These are phyloP conservation scores for Vitis hybrid DNA, from an alignment of 177 flowering plant species.

Conservation along the genomic window DNA sequence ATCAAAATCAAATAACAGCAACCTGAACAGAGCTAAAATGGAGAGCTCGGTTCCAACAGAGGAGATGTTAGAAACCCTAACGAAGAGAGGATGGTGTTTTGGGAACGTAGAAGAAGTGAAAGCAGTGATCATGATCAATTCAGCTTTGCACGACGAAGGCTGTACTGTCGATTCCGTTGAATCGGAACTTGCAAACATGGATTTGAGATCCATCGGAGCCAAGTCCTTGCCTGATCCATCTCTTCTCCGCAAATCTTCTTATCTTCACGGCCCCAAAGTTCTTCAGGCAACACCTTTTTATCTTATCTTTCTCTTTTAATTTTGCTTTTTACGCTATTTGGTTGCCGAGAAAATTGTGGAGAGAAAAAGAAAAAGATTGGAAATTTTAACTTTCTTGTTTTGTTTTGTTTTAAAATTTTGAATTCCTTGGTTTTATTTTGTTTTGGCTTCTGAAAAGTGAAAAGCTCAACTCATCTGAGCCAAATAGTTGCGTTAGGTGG, in stretches of 20 bases:
- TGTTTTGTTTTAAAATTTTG: neutral
- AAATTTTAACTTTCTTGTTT: neutral
- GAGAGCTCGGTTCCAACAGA: constrained; percentile 23
- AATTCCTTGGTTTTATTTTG: too few species aligned
- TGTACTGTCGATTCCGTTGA: constrained; percentile 46
- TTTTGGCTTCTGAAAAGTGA: too few species aligned
- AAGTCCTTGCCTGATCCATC: constrained; percentile 69
- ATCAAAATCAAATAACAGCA: too few species aligned
- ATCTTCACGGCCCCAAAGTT: constrained; percentile 69
- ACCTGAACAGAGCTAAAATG: constrained; percentile 10
- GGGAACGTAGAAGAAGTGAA: constrained; percentile 40
- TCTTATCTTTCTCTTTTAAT: neutral
- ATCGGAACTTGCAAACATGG: constrained; percentile 70
- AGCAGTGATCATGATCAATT: constrained; percentile 29
- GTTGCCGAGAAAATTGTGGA: neutral
- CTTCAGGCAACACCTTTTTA: constrained; percentile 52
- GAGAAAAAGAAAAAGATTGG: neutral
- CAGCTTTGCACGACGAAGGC: constrained; percentile 27
- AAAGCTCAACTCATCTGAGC: too few species aligned
- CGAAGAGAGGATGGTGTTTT: constrained; percentile 59
- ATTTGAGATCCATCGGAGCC: constrained; percentile 64
- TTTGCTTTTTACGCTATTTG: neutral
- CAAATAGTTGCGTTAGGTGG: too few species aligned
- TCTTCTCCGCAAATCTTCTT: constrained; percentile 39
- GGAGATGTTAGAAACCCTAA: constrained; percentile 45